phyloP scores from a whole-genome alignment of 148 eudicot genomes.

The Amaranthus hypochondriacus region DNA sequence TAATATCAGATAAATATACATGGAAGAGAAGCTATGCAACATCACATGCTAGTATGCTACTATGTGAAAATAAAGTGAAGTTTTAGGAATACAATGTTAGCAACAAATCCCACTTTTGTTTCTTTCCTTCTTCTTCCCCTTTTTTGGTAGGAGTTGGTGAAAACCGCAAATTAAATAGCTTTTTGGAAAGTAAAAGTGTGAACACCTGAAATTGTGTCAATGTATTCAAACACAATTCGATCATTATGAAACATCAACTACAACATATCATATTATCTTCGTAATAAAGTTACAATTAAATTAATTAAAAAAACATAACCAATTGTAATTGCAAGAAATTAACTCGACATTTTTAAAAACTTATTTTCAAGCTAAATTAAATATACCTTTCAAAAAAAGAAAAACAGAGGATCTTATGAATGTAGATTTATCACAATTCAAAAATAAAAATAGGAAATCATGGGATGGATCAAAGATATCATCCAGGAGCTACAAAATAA shows the following conservation, averaged over 20 bases:
- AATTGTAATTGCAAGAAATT: not conserved
- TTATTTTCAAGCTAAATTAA: too few relatives aligned
- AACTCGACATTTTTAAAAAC: not conserved
- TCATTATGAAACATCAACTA: not conserved
- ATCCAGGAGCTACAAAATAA: too few relatives aligned
- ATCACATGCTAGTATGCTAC: too few relatives aligned
- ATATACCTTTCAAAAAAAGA: too few relatives aligned
- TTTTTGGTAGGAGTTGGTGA: not conserved
- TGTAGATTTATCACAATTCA: not conserved
- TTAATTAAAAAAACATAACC: not conserved
- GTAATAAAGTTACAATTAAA: not conserved
- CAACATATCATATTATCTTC: not conserved
- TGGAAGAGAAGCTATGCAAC: too few relatives aligned
- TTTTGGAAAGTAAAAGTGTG: constrained; percentile 15
- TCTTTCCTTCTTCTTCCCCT: not conserved
- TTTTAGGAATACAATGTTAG: not conserved
- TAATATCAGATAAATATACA: not conserved
- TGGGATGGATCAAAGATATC: too few relatives aligned
- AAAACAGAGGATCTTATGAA: not conserved
- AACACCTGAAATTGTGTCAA: not conserved
- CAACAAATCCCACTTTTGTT: not conserved
- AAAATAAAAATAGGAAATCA: too few relatives aligned
- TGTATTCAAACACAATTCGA: not conserved
- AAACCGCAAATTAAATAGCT: not conserved
- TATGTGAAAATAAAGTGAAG: not conserved